Percentiles rank a stretch among this genome's conserved stretches.
These are phyloP conservation scores for Mucor indicus DNA, from an alignment of 371 early-diverging fungal genomes.

Conservation along the genomic window DNA sequence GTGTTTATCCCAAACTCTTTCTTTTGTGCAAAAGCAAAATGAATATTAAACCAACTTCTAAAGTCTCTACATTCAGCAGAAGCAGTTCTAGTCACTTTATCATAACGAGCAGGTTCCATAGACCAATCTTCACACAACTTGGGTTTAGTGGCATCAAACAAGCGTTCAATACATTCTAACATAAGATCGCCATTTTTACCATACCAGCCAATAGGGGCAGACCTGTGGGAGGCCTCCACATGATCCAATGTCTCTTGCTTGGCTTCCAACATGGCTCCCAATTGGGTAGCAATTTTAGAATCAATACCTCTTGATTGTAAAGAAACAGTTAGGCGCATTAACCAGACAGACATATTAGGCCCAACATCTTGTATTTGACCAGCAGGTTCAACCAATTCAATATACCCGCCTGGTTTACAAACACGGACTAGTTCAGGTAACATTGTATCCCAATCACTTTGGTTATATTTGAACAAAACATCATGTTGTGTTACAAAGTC, in stretches of 20 bases:
- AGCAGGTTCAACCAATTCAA: conserved; percentile 29
- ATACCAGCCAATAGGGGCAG: conserved; percentile 45
- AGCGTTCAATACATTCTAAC: conserved; percentile 29
- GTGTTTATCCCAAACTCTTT: too few species aligned
- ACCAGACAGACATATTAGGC: conserved; percentile 45
- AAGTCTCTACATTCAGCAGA: conserved; percentile 39
- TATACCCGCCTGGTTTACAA: conserved; percentile 20
- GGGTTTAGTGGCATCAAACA: conserved; percentile 41
- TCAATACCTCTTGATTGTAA: conserved; percentile 37
- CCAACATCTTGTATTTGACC: conserved; percentile 36
- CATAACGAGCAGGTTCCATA: conserved; percentile 35
- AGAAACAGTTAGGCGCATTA: conserved; percentile 44
- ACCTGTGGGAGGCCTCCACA: conserved; percentile 29
- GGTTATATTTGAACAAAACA: conserved; percentile 16
- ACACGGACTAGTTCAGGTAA: conserved; percentile 22
- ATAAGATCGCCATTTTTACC: conserved; percentile 40
- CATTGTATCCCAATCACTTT: conserved; percentile 21
- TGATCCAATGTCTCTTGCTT: conserved; percentile 6
- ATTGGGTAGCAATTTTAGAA: conserved; percentile 24
- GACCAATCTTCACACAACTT: conserved; percentile 48
- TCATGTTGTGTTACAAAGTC: conserved; percentile 29
- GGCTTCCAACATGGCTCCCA: conserved; percentile 19
- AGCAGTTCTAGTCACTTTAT: conserved; percentile 24
- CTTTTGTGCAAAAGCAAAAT: conserved; percentile 24
- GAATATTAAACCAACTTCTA: conserved; percentile 40